Evolutionary conservation across 2,329 filamentous ascomycete genomes (phyloP), one percentile per base, ranked within the genome.

Genomic region (Alternaria brassicicola): DNA sequence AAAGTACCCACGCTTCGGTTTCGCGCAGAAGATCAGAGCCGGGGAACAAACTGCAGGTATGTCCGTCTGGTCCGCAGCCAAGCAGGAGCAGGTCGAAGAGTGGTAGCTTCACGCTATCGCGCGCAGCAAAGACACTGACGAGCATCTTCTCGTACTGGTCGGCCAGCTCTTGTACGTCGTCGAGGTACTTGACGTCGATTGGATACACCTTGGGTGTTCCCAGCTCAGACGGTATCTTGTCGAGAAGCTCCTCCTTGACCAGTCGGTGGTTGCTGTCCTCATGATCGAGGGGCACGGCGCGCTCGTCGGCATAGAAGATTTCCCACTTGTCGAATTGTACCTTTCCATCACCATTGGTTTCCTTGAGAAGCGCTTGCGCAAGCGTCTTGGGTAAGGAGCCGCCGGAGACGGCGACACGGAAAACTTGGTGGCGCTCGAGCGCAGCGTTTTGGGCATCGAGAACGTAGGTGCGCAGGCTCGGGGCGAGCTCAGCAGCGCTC

Each of bases 271-370:
- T 99, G 82, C 93, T 97, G 82, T 99, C 94, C 66, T 87, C 85
- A 80, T 98, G 90, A 78, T 95, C 89, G 68, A 97, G 88, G 21
- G 95, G 91, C 52, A 98, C 95, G 69, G 92, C 92, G 73, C 95
- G 91, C 84, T 99, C 95, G 77, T 99, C 95, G 74, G 94, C 94
- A 79, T 97, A 98, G 85, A 98, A 99, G 74, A 99, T 92, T 73
- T 98, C 91, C 95, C 95, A 99, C 78, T 91, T 92, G 76, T 85
- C 83, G 79, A 96, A 97, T 70, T 90, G 83, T 67, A 93, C 80
- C 4, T 81, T 84, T 74, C 93, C 91, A 55, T 88, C 80, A 33
- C 74, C 67, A 35, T 76, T 78, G 47, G 79, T 82, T 59, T 82
- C 78, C 19, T 86, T 74, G 25, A 98, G 86, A 10, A 98, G 87